Base-by-base conservation (phyloP, 2,329 filamentous ascomycete species). In the Botrytis medusae region DNA sequence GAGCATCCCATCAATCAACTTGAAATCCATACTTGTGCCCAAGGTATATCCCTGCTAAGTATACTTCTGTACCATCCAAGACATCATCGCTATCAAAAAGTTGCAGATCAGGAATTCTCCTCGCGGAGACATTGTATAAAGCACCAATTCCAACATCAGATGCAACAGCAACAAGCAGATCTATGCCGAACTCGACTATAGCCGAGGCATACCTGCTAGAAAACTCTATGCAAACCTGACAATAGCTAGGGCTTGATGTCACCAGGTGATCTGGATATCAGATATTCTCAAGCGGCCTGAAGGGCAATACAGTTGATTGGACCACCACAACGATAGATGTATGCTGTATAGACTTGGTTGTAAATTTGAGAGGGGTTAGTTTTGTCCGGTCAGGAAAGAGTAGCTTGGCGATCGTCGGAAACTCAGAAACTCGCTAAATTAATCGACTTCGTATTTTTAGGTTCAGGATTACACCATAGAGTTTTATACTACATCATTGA, bases 341-440 rank as follows among this genome's bases (percentile, higher is more conserved):
- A 63, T 6, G 61, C 40, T 14, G n/a, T 46, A 20, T 63, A 63
- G 16, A 44, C 40, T 44, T 63, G 61, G n/a, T n/a, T 44, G n/a
- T 32, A n/a, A 7, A 63, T 32, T 63, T 65, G n/a, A 34, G 42
- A 48, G 29, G 42, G 62, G 1, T 65, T 14, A 25, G 6, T 46
- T 34, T 42, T 65, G 20, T 65, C n/a, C 20, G 48, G 29, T 42
- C 62, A 65, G 62, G 29, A n/a, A 0, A 65, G 42, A 25, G 25
- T 34, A 48, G 62, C 34, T 65, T 65, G 62, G n/a, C 48, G 42
- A 48, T 25, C 48, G 22, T 65, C 42, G 42, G 62, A 34, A 65
- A 14, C 10, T 29, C 62, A 51, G 48, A 51, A 8, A n/a, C 18
- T 63, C 61, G 10, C 61, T 63, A 10, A 63, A 63, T 32, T 20